Percentiles rank a stretch among this genome's conserved stretches.
Evolutionary conservation across 768 basidiomycete genomes (phyloP).

Genomic region (Trichaptum fuscoviolaceum): DNA sequence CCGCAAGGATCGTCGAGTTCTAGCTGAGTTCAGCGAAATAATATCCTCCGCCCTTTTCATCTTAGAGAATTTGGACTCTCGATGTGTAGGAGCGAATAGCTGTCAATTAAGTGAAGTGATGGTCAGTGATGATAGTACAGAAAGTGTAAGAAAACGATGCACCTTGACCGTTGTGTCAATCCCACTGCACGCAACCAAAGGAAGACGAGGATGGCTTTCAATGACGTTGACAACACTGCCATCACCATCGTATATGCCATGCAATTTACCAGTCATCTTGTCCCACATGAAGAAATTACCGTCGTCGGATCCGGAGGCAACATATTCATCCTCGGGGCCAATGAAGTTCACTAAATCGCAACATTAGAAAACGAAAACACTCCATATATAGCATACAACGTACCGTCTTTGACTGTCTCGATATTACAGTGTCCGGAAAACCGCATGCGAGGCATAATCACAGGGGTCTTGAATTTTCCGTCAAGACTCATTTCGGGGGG

Average conservation of each 20-base stretch:
- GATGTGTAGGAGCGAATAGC: conserved; percentile 60
- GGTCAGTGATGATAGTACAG: background rate
- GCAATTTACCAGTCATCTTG: conserved; percentile 56
- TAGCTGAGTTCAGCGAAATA: conserved; percentile 44
- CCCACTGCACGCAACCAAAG: conserved; percentile 80
- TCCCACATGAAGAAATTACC: conserved; percentile 87
- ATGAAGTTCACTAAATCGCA: conserved; percentile 67
- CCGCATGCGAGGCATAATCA: conserved; percentile 56
- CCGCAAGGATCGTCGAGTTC: conserved; percentile 13
- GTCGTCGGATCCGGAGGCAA: conserved; percentile 83
- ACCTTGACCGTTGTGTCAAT: conserved; percentile 87
- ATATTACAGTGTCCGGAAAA: conserved; percentile 73
- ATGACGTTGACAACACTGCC: conserved; percentile 78
- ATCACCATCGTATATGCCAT: conserved; percentile 83
- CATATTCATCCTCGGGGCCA: conserved; percentile 70
- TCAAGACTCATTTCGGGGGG: conserved; percentile 3
- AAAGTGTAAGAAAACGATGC: conserved; percentile 12
- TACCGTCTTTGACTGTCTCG: conserved; percentile 85
- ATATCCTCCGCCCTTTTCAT: conserved; percentile 48
- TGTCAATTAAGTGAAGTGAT: conserved; percentile 22
- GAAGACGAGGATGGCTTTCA: conserved; percentile 74
- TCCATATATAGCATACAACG: conserved; percentile 19
- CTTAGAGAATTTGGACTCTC: conserved; percentile 48
- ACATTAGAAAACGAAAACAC: background rate
- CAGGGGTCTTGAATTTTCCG: conserved; percentile 36